Evolutionary conservation across 2,329 filamentous ascomycete genomes (phyloP).

Genomic region (Nannizzia gypsea): DNA sequence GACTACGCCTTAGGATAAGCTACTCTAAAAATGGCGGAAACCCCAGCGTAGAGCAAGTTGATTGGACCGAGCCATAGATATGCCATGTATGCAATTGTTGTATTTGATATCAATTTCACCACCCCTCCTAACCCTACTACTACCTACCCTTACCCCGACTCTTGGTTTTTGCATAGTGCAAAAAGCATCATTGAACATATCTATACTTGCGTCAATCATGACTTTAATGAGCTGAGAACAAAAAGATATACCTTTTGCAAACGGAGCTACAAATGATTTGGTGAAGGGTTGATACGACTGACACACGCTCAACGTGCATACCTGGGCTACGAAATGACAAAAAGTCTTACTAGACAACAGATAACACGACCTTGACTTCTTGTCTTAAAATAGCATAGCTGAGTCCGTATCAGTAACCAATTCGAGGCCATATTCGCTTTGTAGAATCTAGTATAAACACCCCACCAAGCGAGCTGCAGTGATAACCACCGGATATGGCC

Average conservation of each 20-base stretch:
- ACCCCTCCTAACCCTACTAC: neutral
- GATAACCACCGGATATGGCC: too few relatives aligned
- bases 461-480: too few relatives aligned
- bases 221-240: constrained; percentile 3
- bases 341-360: neutral
- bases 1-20: constrained; percentile 72
- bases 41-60: constrained; percentile 79
- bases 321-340: neutral
- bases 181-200: neutral
- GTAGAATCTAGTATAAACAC: too few relatives aligned
- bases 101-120: neutral
- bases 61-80: constrained; percentile 69
- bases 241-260: neutral
- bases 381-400: neutral
- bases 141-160: too few relatives aligned
- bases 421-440: too few relatives aligned
- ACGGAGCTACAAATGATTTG: neutral
- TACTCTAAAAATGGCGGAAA: constrained; percentile 61
- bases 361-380: neutral
- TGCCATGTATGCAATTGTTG: neutral
- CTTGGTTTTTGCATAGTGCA: neutral
- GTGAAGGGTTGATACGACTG: neutral
- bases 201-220: neutral
- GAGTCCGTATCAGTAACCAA: neutral
- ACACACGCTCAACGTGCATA: neutral